Evolutionary conservation across 2,329 filamentous ascomycete genomes (phyloP), one percentile per base, ranked within the genome.

Genomic region (Trichothecium sympodiale): DNA sequence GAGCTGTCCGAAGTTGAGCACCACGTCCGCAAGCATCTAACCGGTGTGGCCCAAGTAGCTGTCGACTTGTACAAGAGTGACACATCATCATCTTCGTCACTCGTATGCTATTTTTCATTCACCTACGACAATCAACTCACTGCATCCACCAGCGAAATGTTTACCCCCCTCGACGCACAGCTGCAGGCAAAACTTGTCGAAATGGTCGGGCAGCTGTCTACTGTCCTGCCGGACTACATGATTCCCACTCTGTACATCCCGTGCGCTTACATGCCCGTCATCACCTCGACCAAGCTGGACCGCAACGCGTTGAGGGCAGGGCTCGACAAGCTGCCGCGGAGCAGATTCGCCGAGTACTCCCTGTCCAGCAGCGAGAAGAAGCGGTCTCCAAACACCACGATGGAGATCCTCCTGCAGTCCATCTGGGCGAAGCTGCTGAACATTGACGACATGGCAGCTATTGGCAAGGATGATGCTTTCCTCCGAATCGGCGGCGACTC

Each of bases 391-490:
- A 48, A 53, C 14, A 56, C 51, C 1, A 40, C 43, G 6, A 52
- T 53, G 47, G 58, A 60, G 40, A 48, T 46, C 35, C 47, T 48
- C 2, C 40, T 57, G 8, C 48, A 54, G 6, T 39, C 29, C 28
- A 23, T 33, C 17, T 33, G 31, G 31, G 31, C 31, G 6, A 26
- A 35, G 17, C 27, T 37, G 2, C 34, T 43, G 4, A 25, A 16
- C 8, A 14, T 39, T 8, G 18, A 26, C n/a, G n/a, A n/a, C 14
- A 9, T 27, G 4, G 27, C 18, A 10, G 17, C 15, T 17, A 39
- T 43, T 16, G 34, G 39, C 25, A 27, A 15, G 4, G 27, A 41
- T 28, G 37, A 37, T 12, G 29, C 25, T 34, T 44, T 44, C 20
- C 26, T 43, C 28, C 33, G 35, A 12, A 31, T 43, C 4, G 41